These are phyloP conservation scores for Tolypocladium ovalisporum DNA, from an alignment of 2,329 filamentous ascomycete species.

Conservation along the genomic window DNA sequence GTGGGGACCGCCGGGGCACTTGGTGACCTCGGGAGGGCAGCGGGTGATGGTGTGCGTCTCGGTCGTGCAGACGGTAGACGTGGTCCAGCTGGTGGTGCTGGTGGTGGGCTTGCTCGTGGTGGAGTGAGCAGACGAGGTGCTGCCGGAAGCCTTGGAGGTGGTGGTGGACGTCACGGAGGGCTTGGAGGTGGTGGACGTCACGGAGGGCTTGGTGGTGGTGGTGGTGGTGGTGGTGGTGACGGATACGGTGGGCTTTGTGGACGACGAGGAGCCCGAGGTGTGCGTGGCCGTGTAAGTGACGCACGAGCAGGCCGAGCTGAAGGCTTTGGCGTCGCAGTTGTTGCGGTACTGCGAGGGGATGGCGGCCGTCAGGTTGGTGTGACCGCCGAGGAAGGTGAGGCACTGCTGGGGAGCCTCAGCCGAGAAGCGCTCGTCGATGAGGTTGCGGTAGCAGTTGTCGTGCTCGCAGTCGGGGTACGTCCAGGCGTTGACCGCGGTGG, in stretches of 20 bases:
- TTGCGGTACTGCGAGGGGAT: conserved; percentile 20
- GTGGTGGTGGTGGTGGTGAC: conserved; percentile 2
- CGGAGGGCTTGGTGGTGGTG: not conserved
- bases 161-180: conserved; percentile 19
- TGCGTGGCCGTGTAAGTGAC: conserved; percentile 23
- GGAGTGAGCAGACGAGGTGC: not conserved
- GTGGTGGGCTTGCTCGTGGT: not conserved
- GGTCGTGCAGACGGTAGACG: conserved; percentile 20
- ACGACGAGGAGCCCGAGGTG: conserved; percentile 3
- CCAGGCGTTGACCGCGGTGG: conserved; percentile 15
- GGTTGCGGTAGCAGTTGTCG: conserved; percentile 25
- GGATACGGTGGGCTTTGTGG: conserved; percentile 2
- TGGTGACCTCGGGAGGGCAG: conserved; percentile 17
- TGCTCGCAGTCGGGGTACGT: conserved; percentile 17
- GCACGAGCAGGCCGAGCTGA: conserved; percentile 26
- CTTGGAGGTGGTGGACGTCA: not conserved
- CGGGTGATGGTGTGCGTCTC: conserved; percentile 15
- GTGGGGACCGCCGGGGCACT: no score
- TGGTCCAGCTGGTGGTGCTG: conserved; percentile 13
- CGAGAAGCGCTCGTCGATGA: conserved; percentile 21
- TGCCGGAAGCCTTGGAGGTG: conserved; percentile 11
- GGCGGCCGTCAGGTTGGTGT: conserved; percentile 13
- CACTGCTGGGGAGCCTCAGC: no score
- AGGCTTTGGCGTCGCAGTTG: conserved; percentile 4
- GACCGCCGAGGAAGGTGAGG: conserved; percentile 20